Evolutionary conservation across 1,284 basidiomycete species (phyloP), one percentile per base, ranked within the genome.

Genomic region (Mixia osmundae): DNA sequence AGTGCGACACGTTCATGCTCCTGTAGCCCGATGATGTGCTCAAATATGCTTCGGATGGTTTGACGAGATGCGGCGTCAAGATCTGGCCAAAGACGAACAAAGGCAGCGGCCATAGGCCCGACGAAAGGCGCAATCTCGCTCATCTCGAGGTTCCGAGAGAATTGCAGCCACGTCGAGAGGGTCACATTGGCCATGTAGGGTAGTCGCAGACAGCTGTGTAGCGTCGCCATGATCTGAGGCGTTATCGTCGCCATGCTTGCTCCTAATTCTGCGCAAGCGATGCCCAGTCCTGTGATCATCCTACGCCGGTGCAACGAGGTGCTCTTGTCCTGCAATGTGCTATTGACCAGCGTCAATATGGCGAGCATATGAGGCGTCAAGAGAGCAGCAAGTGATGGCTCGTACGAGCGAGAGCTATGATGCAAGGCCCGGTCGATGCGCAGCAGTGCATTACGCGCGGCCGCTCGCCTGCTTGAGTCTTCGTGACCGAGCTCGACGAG

Each of bases 41-140:
- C 57, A 37, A 95, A 58, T 12, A 72, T 75, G 26, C 62, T 53
- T 28, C 56, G 63, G 0, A 76, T 79, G 1, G 66, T 54, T 1
- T 58, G 54, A 12, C 66, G 68, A 33, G 72, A 68, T 4, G 55
- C 50, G 0, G 55, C 39, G 10, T 68, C 65, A 38, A 95, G 69
- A 1, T 57, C 60, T 3, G 65, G 51, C 91, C 91, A 97, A 1
- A 67, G 65, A 2, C 71, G 64, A 5, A 87, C 67, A 30, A 95
- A 65, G 1, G 78, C 72, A 1, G 91, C 87, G 21, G 74, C 79
- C 0, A 82, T 91, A 4, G 78, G 69, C 3, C 83, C 85, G 29
- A 91, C 66, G 51, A 83, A 73, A 1, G 79, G 71, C 1, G 78
- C 76, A 19, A 89, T 63, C 42, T 95, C 85, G 25, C 58, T 57